Evolutionary conservation across 2,329 filamentous ascomycete species (phyloP).

Genomic region (Aureobasidium mangrovei): DNA sequence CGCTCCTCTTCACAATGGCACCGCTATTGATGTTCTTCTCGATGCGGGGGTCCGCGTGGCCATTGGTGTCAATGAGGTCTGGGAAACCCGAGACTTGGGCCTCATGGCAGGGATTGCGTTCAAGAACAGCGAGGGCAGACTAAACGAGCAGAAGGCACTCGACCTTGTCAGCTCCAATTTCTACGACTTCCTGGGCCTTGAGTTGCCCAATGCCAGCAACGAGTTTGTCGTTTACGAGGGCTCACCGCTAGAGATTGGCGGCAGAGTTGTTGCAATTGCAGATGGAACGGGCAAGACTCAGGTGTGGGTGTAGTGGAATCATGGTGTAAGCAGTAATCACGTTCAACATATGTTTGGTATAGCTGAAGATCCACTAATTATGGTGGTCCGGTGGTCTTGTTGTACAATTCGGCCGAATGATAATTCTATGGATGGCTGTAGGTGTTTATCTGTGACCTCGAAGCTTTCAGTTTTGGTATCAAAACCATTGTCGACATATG

Average conservation of each 20-base stretch:
- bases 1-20: slow-evolving; percentile 58
- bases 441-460: too few relatives aligned
- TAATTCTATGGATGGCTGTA: too few relatives aligned
- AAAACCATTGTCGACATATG: too few relatives aligned
- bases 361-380: background rate
- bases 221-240: slow-evolving; percentile 58
- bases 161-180: slow-evolving; percentile 50
- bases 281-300: slow-evolving; percentile 29
- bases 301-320: slow-evolving; percentile 19
- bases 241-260: slow-evolving; percentile 52
- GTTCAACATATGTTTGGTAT: background rate
- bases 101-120: slow-evolving; percentile 53
- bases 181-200: slow-evolving; percentile 48
- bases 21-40: slow-evolving; percentile 49
- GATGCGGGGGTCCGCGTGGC: slow-evolving; percentile 51
- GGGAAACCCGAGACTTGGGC: slow-evolving; percentile 51
- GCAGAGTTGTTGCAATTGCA: slow-evolving; percentile 46
- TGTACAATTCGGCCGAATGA: too few relatives aligned
- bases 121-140: slow-evolving; percentile 47
- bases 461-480: too few relatives aligned
- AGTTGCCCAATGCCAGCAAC: slow-evolving; percentile 21
- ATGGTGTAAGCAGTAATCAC: background rate
- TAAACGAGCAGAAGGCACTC: slow-evolving; percentile 48
- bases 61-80: slow-evolving; percentile 54
- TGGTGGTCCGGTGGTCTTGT: too few relatives aligned